Conservation (phyloP, 306 rosid species). For the Herpetospermum pedunculosum region DNA sequence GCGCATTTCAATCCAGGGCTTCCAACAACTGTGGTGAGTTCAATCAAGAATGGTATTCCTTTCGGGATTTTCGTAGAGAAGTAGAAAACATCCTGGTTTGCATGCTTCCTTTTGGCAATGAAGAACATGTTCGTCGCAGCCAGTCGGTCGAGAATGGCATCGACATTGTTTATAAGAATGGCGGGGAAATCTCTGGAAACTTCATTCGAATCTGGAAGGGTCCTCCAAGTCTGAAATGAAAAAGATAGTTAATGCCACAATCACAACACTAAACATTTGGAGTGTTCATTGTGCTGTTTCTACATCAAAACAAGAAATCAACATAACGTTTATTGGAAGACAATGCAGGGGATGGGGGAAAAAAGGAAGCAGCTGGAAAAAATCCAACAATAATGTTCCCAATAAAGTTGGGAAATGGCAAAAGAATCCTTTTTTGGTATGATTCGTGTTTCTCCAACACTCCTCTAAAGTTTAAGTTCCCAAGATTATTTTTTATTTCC, state of each 20-base stretch:
- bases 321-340: too few relatives aligned
- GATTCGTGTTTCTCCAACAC: too few relatives aligned
- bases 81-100: constrained; percentile 93
- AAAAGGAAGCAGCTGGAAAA: too few relatives aligned
- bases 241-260: background rate
- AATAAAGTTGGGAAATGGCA: too few relatives aligned
- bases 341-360: too few relatives aligned
- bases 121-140: constrained; percentile 77
- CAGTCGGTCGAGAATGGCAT: constrained; percentile 52
- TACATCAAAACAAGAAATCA: too few relatives aligned
- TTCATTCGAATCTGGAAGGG: constrained; percentile 92
- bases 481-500: too few relatives aligned
- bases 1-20: constrained; percentile 81
- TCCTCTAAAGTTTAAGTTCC: too few relatives aligned
- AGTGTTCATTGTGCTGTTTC: too few relatives aligned
- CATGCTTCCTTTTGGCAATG: constrained; percentile 79
- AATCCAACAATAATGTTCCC: too few relatives aligned
- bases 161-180: constrained; percentile 41
- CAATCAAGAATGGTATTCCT: constrained; percentile 65
- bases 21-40: constrained; percentile 61
- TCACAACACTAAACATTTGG: too few relatives aligned
- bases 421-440: too few relatives aligned
- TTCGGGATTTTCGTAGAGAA: constrained; percentile 76
- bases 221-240: constrained; percentile 83
- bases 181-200: constrained; percentile 71